Evolutionary conservation across 1,284 basidiomycete genomes (phyloP), one percentile per base, ranked within the genome.

Genomic region (Microbotryum silenes-acaulis): DNA sequence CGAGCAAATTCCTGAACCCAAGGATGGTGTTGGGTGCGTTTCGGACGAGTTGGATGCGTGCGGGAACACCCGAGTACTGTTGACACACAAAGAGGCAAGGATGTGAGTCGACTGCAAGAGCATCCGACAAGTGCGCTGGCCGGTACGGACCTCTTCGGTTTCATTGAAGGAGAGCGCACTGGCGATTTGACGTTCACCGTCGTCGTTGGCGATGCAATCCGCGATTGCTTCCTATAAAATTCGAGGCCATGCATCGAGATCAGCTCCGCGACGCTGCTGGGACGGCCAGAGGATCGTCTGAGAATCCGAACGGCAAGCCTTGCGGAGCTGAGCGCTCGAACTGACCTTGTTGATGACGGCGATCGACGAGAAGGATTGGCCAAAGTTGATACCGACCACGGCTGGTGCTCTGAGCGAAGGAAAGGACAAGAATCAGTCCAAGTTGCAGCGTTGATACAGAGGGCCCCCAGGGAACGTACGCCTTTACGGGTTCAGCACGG

Each of bases 161-260:
- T 89, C 92, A 65, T 86, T 85, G 77, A 94, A 98, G 0, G 93
- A 85, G 64, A 98, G 82, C 48, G 91, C 91, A 72, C 89, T 93
- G 0, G 92, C 92, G 73, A 98, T 96, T 78, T 98, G 96, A 48
- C 94, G 86, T 76, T 97, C 94, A 54, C 94, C 94, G 73, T 97
- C 94, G 76, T 98, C 93, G 76, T 97, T 97, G 27, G 94, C 94
- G 67, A 98, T 97, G 74, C 89, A 93, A 74, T 90, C 88, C 42
- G 92, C 85, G 50, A 87, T 79, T 27, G 89, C 89, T 77, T 93
- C 89, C 89, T 91, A 70, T 46, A 57, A 27, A 37, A 31, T 37
- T 2, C 18, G 46, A 27, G 27, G 55, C 31, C 0, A 31, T 31
- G 25, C 54, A 66, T 67, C 37, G 69, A 48, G 23, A 44, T 54